Evolutionary conservation across 495 filamentous ascomycete genomes (phyloP).

Genomic region (Penicillium lagena): DNA sequence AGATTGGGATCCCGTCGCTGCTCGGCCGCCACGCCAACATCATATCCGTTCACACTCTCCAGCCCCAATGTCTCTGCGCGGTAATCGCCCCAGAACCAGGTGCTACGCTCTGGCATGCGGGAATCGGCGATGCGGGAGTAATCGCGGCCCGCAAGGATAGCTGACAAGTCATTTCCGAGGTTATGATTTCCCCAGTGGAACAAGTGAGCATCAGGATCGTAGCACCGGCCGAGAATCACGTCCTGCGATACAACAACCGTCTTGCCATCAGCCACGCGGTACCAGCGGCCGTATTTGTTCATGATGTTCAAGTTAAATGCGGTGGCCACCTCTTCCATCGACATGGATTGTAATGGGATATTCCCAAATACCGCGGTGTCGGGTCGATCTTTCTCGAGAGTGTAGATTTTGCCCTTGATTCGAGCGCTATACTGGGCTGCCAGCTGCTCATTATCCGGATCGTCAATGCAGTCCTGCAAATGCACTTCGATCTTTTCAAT

Average conservation of each 20-base stretch:
- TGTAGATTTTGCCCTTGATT: conserved; percentile 46
- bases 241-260: conserved; percentile 39
- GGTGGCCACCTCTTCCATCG: conserved; percentile 20
- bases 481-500: conserved; percentile 42
- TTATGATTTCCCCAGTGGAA: conserved; percentile 32
- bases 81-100: conserved; percentile 53
- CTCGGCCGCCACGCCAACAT: conserved; percentile 35
- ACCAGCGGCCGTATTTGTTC: conserved; percentile 41
- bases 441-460: conserved; percentile 31
- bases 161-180: conserved; percentile 26
- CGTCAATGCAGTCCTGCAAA: conserved; percentile 37
- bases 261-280: conserved; percentile 32
- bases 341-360: conserved; percentile 21
- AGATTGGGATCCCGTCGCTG: conserved; percentile 27
- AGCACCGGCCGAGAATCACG: conserved; percentile 49
- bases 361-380: conserved; percentile 13
- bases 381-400: conserved; percentile 24
- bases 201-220: conserved; percentile 41
- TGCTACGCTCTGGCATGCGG: conserved; percentile 35
- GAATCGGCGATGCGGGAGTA: conserved; percentile 37
- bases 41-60: conserved; percentile 44
- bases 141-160: conserved; percentile 30
- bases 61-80: conserved; percentile 49
- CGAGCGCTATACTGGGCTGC: conserved; percentile 34
- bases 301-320: conserved; percentile 37